A percentile compares a stretch with the other conserved stretches of the same genome.
Conservation (phyloP, 2,329 filamentous ascomycete species). For the Botrytis tulipae region DNA sequence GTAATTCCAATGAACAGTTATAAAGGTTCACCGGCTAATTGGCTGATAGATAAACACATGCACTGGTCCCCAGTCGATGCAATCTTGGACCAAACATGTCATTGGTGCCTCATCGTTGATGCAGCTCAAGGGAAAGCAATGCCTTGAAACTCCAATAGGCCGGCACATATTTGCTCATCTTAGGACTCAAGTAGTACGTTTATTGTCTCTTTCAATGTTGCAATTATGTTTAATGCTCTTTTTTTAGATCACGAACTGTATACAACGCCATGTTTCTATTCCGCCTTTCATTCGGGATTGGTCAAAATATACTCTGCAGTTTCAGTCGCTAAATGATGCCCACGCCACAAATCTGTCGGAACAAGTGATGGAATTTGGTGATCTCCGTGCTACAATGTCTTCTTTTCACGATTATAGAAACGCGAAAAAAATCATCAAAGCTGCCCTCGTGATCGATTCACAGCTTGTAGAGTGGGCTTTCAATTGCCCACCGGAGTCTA, state of each 20-base stretch:
- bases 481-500: constrained; percentile 22
- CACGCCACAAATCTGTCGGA: constrained; percentile 43
- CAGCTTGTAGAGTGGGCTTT: constrained; percentile 27
- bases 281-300: constrained; percentile 49
- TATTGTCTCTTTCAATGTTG: not conserved
- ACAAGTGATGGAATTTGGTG: constrained; percentile 39
- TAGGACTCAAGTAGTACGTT: constrained; percentile 36
- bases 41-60: constrained; percentile 32
- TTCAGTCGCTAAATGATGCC: constrained; percentile 25
- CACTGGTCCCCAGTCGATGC: constrained; percentile 43
- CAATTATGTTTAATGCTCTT: constrained; percentile 34
- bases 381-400: constrained; percentile 31
- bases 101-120: constrained; percentile 51
- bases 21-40: constrained; percentile 43
- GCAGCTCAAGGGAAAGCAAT: constrained; percentile 47
- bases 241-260: constrained; percentile 49
- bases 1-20: constrained; percentile 42
- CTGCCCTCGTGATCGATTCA: constrained; percentile 25
- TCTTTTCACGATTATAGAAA: constrained; percentile 32
- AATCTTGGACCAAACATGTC: constrained; percentile 54
- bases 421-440: constrained; percentile 25
- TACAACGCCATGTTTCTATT: constrained; percentile 50
- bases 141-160: constrained; percentile 49
- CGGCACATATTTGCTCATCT: constrained; percentile 55
- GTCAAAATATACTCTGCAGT: constrained; percentile 35